Base-by-base conservation (phyloP, 148 eudicot genomes). In the Persicaria tinctoria region DNA sequence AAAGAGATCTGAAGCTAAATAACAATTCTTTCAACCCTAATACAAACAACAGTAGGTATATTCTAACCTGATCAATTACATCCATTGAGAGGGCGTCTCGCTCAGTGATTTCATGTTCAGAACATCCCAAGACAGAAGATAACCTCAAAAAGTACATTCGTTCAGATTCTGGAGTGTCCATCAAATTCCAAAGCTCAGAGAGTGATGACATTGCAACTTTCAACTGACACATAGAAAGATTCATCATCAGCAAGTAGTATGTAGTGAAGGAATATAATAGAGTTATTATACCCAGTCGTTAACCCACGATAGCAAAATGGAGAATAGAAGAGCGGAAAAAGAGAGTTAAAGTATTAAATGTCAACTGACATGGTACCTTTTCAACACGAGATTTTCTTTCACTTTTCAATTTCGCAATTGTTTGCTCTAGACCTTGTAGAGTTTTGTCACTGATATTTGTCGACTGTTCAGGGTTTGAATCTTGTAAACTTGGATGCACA, bases 401-500 rank as follows among this genome's bases (percentile, higher is more conserved):
- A 32, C 84, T 75, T 70, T 87, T 83, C 80, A 89, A 75, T 76
- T 78, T 80, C 41, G 76, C 75, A 63, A 85, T 84, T 48, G 84
- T 78, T 75, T 82, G 87, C 20, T 83, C 83, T 23, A 89, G 83
- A 59, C 88, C 89, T 83, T 85, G 87, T 80, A 89, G 59, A 20
- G 87, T 84, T 76, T 70, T 73, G 45, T 85, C 87, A 63, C 89
- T 83, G 73, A 89, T 85, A 77, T 89, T 87, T 60, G 87, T 85
- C 5, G 88, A 83, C 38, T 80, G 87, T 76, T 79, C 93, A n/a
- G 80, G 59, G 46, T 68, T 77, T 68, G 86, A 68, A 46, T 82
- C 84, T 47, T 80, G 83, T 85, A 89, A 82, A 84, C 86, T 89
- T 27, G 93, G 93, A 73, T 89, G 87, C 79, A 89, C 87, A 51